Evolutionary conservation across 2,329 filamentous ascomycete species (phyloP).

Genomic region (Talaromyces albobiverticillius): DNA sequence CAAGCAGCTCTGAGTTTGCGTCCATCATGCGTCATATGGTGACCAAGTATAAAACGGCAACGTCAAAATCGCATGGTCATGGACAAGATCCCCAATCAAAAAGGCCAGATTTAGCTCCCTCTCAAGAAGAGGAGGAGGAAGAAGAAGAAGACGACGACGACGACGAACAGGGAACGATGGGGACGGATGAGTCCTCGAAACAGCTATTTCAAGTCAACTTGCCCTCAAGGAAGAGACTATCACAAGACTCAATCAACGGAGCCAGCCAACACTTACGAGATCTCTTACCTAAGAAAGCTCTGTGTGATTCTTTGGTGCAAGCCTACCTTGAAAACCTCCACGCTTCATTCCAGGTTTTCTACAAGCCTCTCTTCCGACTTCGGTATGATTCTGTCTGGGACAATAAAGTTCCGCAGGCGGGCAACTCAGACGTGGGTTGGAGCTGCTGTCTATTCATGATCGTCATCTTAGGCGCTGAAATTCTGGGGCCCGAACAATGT

Average conservation of each 20-base stretch:
- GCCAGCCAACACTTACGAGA: not conserved
- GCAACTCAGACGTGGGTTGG: slow-evolving; percentile 31
- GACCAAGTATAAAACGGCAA: slow-evolving; percentile 9
- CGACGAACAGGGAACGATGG: not conserved
- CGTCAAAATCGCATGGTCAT: not conserved
- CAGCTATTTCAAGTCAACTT: slow-evolving; percentile 1
- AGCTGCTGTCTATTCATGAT: slow-evolving; percentile 39
- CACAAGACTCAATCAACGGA: not conserved
- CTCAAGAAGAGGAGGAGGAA: not conserved
- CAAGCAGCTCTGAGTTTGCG: slow-evolving; percentile 14
- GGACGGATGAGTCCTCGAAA: not conserved
- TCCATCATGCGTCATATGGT: slow-evolving; percentile 15
- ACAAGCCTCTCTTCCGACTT: slow-evolving; percentile 34
- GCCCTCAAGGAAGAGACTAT: not conserved
- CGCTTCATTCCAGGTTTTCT: slow-evolving; percentile 36
- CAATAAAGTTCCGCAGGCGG: slow-evolving; percentile 5
- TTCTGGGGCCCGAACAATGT: slow-evolving; percentile 18
- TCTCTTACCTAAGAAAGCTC: slow-evolving; percentile 3
- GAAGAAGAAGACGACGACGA: too few relatives aligned
- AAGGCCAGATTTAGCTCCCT: not conserved
- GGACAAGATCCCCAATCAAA: not conserved
- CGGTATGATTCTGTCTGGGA: slow-evolving; percentile 30
- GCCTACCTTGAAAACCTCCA: slow-evolving; percentile 37
- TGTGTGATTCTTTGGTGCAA: slow-evolving; percentile 29
- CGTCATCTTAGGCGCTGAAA: slow-evolving; percentile 35